Conservation (phyloP, 2,329 filamentous ascomycete genomes). For the Botryotinia convoluta region DNA sequence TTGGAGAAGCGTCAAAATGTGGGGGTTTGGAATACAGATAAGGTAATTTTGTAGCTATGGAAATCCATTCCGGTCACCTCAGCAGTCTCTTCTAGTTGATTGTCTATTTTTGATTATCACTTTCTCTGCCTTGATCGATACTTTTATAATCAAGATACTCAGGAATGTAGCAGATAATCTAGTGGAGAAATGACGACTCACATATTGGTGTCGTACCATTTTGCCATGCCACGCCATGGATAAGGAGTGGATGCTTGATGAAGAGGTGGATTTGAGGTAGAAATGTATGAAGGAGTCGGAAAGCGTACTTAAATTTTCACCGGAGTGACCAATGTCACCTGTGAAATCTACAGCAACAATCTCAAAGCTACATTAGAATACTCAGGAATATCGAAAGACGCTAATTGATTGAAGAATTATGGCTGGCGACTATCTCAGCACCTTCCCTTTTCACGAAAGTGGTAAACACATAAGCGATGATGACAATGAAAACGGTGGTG, state of each 20-base stretch:
- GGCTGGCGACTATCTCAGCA: neutral
- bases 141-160: neutral
- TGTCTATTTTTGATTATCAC: no score
- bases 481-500: neutral
- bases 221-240: fast-evolving
- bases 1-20: neutral
- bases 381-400: no score
- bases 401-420: fast-evolving
- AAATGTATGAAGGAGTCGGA: no score
- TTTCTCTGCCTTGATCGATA: no score
- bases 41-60: neutral
- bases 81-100: no score
- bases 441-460: neutral
- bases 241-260: neutral
- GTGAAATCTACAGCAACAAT: no score
- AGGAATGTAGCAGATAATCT: fast-evolving
- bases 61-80: neutral
- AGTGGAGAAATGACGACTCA: fast-evolving
- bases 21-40: neutral
- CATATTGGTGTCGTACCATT: neutral
- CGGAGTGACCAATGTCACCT: no score
- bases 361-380: no score
- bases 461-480: neutral
- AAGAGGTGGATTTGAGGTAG: no score
- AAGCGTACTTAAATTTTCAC: no score